Percentiles rank a stretch among this genome's conserved stretches.
phyloP scores from a whole-genome alignment of 208 protist genomes.

The Porcisia deanei region DNA sequence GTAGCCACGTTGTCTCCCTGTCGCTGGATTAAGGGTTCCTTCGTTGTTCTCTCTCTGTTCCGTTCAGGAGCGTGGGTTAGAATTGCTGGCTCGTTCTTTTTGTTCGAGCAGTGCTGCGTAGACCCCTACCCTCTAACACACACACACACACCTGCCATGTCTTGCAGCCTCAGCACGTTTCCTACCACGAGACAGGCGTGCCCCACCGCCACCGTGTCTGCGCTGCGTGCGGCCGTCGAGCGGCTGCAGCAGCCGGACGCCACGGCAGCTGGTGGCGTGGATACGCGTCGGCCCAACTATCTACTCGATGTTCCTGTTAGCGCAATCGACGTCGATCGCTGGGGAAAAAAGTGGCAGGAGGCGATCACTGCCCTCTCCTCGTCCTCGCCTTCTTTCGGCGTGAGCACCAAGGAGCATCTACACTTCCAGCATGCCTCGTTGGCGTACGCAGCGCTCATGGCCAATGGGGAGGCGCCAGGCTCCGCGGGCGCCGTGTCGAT shows the following conservation, averaged over 20 bases:
- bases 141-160: slow-evolving; percentile 17
- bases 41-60: not conserved
- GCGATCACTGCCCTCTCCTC: slow-evolving; percentile 2
- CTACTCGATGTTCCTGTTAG: slow-evolving; percentile 77
- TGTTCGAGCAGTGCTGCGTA: not conserved
- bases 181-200: slow-evolving; percentile 26
- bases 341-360: slow-evolving; percentile 30
- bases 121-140: not conserved
- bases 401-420: not conserved
- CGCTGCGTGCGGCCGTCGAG: slow-evolving; percentile 24
- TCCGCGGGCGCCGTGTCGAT: not conserved
- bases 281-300: slow-evolving; percentile 37
- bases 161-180: slow-evolving; percentile 27
- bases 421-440: slow-evolving; percentile 20
- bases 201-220: slow-evolving; percentile 9
- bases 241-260: slow-evolving; percentile 23
- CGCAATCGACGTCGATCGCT: slow-evolving; percentile 54
- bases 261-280: not conserved
- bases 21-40: not conserved
- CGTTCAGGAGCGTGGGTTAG: not conserved
- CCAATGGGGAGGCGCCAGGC: slow-evolving; percentile 10
- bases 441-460: slow-evolving; percentile 31
- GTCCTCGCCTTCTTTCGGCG: not conserved
- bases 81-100: not conserved
- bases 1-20: no score